Evolutionary conservation across 805 yeast species (phyloP).

Genomic region (Priceomyces haplophilus): DNA sequence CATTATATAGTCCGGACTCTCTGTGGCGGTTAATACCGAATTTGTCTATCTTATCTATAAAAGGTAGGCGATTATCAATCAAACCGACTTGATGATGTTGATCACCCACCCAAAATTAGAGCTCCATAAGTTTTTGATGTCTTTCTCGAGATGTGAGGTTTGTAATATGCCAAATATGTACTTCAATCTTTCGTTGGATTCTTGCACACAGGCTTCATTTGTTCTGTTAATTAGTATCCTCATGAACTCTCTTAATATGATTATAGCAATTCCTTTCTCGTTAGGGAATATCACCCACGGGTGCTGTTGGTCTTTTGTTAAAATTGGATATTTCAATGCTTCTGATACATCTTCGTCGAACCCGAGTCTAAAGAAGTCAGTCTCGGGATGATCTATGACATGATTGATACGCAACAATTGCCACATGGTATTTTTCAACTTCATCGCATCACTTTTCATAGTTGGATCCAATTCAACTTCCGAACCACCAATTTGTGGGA

Average conservation of each 20-base stretch:
- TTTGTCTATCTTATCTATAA: background rate
- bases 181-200: slow-evolving; percentile 10
- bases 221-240: slow-evolving; percentile 12
- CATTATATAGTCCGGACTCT: background rate
- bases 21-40: background rate
- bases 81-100: background rate
- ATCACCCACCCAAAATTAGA: slow-evolving; percentile 14
- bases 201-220: slow-evolving; percentile 9
- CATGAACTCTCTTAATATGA: slow-evolving; percentile 21
- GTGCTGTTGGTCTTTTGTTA: slow-evolving; percentile 1
- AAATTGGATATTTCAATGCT: background rate
- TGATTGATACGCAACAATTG: slow-evolving; percentile 15
- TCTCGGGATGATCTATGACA: background rate
- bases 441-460: slow-evolving; percentile 20
- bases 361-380: background rate
- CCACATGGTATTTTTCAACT: slow-evolving; percentile 31
- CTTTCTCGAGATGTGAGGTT: slow-evolving; percentile 16
- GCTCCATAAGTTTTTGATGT: slow-evolving; percentile 20
- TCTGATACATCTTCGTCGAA: background rate
- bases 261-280: slow-evolving; percentile 19
- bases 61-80: background rate
- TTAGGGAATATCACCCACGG: slow-evolving; percentile 16
- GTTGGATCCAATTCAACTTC: slow-evolving; percentile 6
- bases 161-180: slow-evolving; percentile 17
- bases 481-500: slow-evolving; percentile 13